These are phyloP conservation scores for Acer campestre DNA, from an alignment of 345 rosid species.

Conservation along the genomic window DNA sequence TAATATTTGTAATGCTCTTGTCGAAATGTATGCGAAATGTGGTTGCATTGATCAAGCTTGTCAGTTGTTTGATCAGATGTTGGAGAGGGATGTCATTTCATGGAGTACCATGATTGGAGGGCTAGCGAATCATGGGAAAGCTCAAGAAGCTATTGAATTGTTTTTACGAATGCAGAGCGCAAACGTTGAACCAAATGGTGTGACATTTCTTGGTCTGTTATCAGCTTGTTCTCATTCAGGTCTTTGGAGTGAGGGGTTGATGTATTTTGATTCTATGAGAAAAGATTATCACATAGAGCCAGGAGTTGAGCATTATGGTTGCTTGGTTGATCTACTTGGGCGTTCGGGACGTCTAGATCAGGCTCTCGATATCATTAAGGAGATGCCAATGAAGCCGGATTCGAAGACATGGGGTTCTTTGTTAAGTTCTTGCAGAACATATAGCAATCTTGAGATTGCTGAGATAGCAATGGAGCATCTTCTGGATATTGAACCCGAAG, in stretches of 20 bases:
- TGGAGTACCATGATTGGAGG: constrained; percentile 73
- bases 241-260: constrained; percentile 43
- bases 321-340: constrained; percentile 56
- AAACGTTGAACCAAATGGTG: constrained; percentile 43
- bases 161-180: constrained; percentile 51
- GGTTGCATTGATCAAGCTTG: constrained; percentile 52
- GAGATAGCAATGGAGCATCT: constrained; percentile 52
- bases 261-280: constrained; percentile 50
- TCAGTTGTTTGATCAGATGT: constrained; percentile 40
- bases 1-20: constrained; percentile 45
- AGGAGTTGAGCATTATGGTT: constrained; percentile 53
- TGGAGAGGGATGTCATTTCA: constrained; percentile 47
- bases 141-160: constrained; percentile 33
- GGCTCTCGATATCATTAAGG: constrained; percentile 39
- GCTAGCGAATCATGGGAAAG: constrained; percentile 59
- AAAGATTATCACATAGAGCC: constrained; percentile 42
- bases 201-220: constrained; percentile 55
- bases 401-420: constrained; percentile 62
- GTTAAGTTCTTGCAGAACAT: constrained; percentile 47
- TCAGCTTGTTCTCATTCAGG: constrained; percentile 60
- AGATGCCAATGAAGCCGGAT: constrained; percentile 51
- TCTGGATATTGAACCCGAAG: constrained; percentile 56
- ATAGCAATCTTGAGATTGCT: constrained; percentile 40
- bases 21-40: constrained; percentile 66
- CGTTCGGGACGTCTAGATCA: constrained; percentile 39